Base-by-base conservation (phyloP, 139 green algal species). In the Desmodesmus armatus region DNA sequence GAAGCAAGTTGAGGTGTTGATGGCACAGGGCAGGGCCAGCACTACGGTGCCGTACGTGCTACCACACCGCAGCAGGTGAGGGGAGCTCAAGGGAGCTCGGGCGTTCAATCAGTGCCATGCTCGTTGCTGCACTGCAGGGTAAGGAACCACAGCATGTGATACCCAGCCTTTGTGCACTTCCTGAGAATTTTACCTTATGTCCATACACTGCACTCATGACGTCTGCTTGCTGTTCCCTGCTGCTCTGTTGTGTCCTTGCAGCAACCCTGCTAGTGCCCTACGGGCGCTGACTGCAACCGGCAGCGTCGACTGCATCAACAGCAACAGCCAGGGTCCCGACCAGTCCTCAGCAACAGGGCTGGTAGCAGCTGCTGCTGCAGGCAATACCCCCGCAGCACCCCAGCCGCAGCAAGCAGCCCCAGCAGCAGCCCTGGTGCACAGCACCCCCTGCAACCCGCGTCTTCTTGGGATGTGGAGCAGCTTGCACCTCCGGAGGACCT, bases 31-130 rank as follows among this genome's bases (percentile, higher is more conserved):
- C 23, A 31, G 72, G 40, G 27, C 43, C 15, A 27, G 13, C 7
- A 21, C 29, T 33, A 31, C 72, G 17, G 27, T 79, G 72, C 43
- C 44, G 53, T 79, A 47, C n/a, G 43, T 79, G 13, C 44, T 43
- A 21, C 23, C 43, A 27, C 41, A 79, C 72, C 62, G 62, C 43
- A 79, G 44, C 72, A 79, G 72, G 72, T 78, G 25, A 41, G 37
- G 19, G 3, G 15, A n/a, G n/a, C n/a, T n/a, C n/a, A n/a, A n/a
- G n/a, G n/a, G n/a, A n/a, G n/a, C n/a, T n/a, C n/a, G n/a, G n/a
- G n/a, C n/a, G n/a, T n/a, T n/a, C n/a, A n/a, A n/a, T n/a, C n/a
- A n/a, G n/a, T n/a, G n/a, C n/a, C n/a, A n/a, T n/a, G n/a, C n/a
- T n/a, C n/a, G n/a, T n/a, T n/a, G n/a, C n/a, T n/a, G 21, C 21